Conservation (phyloP, 257 asterid species). For the Solanum rostratum region DNA sequence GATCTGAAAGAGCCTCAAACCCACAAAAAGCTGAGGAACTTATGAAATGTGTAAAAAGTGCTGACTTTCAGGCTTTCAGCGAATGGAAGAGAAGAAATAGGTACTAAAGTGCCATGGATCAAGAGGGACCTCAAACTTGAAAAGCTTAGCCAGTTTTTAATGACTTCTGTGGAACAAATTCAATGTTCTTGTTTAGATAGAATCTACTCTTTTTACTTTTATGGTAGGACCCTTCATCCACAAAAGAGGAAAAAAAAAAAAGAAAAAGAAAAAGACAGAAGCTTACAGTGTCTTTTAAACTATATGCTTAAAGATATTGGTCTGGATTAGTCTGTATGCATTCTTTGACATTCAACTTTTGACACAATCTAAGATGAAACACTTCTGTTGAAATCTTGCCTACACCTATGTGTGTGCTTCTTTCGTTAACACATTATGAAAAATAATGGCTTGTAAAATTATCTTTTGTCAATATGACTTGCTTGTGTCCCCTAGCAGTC, state of each 20-base stretch:
- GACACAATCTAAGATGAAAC: not conserved
- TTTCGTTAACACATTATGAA: not conserved
- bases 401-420: not conserved
- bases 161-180: not conserved
- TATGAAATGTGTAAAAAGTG: not conserved
- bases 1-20: not conserved
- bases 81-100: constrained; percentile 8
- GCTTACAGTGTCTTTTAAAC: not conserved
- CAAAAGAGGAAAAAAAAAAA: not conserved
- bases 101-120: not conserved
- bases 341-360: not conserved
- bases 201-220: constrained; percentile 1
- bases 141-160: not conserved
- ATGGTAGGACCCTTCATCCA: not conserved
- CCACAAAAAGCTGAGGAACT: not conserved
- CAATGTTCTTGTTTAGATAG: not conserved
- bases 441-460: not conserved
- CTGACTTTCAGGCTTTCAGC: not conserved
- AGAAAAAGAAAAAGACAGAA: not conserved
- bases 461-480: not conserved
- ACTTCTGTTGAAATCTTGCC: not conserved
- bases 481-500: not conserved
- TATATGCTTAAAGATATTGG: not conserved
- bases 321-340: not conserved
- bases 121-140: constrained; percentile 1